Evolutionary conservation across 2,329 filamentous ascomycete genomes (phyloP), one percentile per base, ranked within the genome.

Genomic region (Trichoderma atrobrunneum): DNA sequence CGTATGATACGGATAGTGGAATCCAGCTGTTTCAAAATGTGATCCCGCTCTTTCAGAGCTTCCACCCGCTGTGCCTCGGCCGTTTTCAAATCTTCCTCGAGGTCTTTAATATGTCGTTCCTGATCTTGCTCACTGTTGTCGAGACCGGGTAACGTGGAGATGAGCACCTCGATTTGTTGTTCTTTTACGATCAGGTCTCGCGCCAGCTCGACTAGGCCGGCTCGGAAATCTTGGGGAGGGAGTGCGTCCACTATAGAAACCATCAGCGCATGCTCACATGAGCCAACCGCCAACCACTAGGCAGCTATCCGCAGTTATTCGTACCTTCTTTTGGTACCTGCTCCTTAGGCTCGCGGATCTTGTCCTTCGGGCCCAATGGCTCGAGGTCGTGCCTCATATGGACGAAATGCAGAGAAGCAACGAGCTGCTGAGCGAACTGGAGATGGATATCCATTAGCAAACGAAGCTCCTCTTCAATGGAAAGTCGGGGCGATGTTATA

Each of bases 121-220:
- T 97, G 93, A 77, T 94, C 91, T 74, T 88, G 85, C 79, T 95
- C 92, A 77, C 91, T 95, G 74, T 91, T 93, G 59, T 93, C 91
- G 26, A 96, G 84, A 0, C 93, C 93, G 0, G 93, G 93, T 2
- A 97, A 85, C 26, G 87, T 88, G 18, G 90, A 91, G 72, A 95
- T 92, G 62, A 96, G 83, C 59, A 89, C 85, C 80, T 96, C 93
- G 74, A 96, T 94, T 82, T 95, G 92, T 82, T 95, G 92, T 77
- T 94, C 91, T 78, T 95, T 94, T 72, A 92, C 80, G 72, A 95
- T 90, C 30, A 96, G 85, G 79, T 95, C 93, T 74, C 89, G 88
- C 48, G 92, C 92, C 68, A 96, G 85, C 80, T 95, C 93, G 73
- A 89, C 85, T 78, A 94, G 87, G 61, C 91, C 89, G 3, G 88